These are phyloP conservation scores for Diplodia mutila DNA, from an alignment of 2,329 filamentous ascomycete genomes.

Conservation along the genomic window DNA sequence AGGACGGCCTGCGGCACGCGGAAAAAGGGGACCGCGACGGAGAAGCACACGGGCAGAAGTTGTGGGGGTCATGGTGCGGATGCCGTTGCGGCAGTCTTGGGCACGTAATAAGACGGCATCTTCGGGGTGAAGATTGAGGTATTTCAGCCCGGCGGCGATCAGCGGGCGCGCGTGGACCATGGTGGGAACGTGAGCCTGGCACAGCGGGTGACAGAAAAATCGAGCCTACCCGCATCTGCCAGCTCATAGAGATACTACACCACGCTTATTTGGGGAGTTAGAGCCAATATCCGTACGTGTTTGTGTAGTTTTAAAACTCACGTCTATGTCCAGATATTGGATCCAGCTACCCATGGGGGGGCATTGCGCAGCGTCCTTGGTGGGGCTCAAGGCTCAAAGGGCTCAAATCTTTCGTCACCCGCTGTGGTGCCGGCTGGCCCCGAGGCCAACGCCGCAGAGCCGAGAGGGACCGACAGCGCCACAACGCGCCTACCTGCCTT, in stretches of 20 bases:
- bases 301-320: no score
- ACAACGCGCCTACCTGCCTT: neutral
- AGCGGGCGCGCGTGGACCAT: slow-evolving; percentile 9
- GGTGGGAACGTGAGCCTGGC: neutral
- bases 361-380: no score
- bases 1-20: neutral
- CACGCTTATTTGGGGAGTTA: no score
- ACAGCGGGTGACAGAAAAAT: no score
- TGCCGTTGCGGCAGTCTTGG: neutral
- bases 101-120: neutral
- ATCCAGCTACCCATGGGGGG: no score
- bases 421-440: neutral
- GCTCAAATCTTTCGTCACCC: no score
- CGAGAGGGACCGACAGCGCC: neutral
- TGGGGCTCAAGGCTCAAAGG: no score
- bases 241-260: no score
- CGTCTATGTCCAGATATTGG: no score
- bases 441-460: neutral
- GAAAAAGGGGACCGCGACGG: neutral
- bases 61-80: neutral
- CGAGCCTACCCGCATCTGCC: no score
- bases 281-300: no score
- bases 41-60: neutral
- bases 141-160: slow-evolving; percentile 20
- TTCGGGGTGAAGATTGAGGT: slow-evolving; percentile 9